Percentiles rank a stretch among this genome's conserved stretches.
Conservation (phyloP, 129 eudicot species). For the Kitagawia praeruptora region DNA sequence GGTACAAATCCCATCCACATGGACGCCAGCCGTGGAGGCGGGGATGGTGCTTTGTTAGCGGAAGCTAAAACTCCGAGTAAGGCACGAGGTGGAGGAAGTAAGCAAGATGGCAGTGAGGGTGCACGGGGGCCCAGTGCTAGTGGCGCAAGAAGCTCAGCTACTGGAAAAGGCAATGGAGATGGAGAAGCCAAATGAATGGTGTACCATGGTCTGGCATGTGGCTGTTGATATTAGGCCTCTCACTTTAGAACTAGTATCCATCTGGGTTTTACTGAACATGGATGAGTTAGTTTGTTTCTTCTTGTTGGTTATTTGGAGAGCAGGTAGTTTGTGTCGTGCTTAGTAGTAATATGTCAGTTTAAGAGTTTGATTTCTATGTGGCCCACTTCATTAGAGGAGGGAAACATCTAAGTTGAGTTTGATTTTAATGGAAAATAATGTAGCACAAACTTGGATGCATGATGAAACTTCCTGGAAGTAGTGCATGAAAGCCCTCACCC, state of each 20-base stretch:
- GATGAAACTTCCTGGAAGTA: neutral
- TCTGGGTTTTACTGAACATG: neutral
- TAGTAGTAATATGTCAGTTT: neutral
- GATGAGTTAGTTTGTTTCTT: neutral
- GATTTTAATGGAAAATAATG: neutral
- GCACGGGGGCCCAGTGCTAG: conserved; percentile 28
- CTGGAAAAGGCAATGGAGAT: conserved; percentile 27
- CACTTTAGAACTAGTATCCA: conserved; percentile 28
- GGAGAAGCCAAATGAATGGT: conserved; percentile 43
- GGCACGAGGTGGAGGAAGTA: conserved; percentile 32
- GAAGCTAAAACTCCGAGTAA: conserved; percentile 32
- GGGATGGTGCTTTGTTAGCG: conserved; percentile 28
- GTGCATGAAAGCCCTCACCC: neutral
- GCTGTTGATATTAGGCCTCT: conserved; percentile 29
- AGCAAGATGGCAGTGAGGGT: conserved; percentile 45
- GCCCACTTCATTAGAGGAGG: neutral
- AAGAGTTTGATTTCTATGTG: neutral
- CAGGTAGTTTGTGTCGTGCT: conserved; percentile 10
- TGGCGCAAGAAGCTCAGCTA: conserved; percentile 34
- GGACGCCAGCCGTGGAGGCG: conserved; percentile 24
- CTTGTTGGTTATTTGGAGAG: neutral
- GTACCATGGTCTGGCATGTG: conserved; percentile 15
- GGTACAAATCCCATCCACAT: conserved; percentile 23
- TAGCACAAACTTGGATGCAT: neutral
- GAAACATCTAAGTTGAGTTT: neutral